Evolutionary conservation across 768 basidiomycete genomes (phyloP).

Genomic region (Tricholoma bakamatsutake): DNA sequence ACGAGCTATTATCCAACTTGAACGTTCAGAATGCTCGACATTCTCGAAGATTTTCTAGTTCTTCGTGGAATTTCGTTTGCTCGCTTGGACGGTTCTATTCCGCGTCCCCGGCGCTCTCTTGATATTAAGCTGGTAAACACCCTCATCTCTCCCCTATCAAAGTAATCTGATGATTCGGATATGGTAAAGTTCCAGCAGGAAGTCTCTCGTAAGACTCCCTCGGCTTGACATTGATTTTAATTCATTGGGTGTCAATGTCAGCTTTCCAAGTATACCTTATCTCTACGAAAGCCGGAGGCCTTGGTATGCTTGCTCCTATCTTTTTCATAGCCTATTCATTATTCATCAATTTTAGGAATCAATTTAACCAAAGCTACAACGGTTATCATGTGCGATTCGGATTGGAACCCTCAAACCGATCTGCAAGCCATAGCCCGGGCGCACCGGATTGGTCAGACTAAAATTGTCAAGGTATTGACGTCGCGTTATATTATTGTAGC

Average conservation of each 20-base stretch:
- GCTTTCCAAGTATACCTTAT: conserved; percentile 66
- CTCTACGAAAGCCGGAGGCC: conserved; percentile 66
- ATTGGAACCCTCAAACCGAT: conserved; percentile 74
- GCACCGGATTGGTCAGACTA: conserved; percentile 76
- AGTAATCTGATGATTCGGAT: not conserved
- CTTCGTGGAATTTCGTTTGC: conserved; percentile 55
- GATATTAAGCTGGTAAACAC: conserved; percentile 48
- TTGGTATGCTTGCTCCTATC: conserved; percentile 35
- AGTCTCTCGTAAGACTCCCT: conserved; percentile 37
- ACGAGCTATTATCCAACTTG: not conserved
- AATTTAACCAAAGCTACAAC: conserved; percentile 79
- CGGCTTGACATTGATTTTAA: not conserved
- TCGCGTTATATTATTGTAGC: no score
- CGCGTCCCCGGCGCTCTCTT: conserved; percentile 47
- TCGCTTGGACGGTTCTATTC: conserved; percentile 51
- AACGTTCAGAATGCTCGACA: conserved; percentile 53
- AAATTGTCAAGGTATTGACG: conserved; percentile 49
- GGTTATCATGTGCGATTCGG: conserved; percentile 74
- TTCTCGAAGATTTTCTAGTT: conserved; percentile 62
- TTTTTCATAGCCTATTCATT: not conserved
- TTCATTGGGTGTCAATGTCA: conserved; percentile 10
- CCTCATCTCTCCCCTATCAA: not conserved
- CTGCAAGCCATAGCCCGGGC: conserved; percentile 83
- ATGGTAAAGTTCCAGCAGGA: conserved; percentile 51
- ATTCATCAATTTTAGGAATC: conserved; percentile 44